These are phyloP conservation scores for Claviceps africana DNA, from an alignment of 2,329 filamentous ascomycete species.

Conservation along the genomic window DNA sequence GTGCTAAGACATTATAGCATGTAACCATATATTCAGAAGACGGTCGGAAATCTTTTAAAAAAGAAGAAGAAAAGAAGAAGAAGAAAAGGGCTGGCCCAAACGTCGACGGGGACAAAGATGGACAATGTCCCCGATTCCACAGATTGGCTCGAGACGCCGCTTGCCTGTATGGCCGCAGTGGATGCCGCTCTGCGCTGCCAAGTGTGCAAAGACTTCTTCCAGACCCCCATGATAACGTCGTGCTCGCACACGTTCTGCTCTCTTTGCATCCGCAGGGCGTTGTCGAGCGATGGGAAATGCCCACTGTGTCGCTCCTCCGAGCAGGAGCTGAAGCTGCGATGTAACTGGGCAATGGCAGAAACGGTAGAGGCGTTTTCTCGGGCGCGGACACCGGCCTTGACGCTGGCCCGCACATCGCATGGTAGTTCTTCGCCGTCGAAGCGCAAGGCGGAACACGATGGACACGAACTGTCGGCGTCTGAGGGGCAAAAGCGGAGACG, in stretches of 20 bases:
- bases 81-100: conserved; percentile 7
- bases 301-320: conserved; percentile 67
- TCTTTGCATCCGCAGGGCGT: conserved; percentile 76
- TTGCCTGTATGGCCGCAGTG: conserved; percentile 52
- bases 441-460: conserved; percentile 30
- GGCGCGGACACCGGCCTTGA: conserved; percentile 47
- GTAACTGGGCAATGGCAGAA: conserved; percentile 76
- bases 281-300: conserved; percentile 74
- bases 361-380: conserved; percentile 64
- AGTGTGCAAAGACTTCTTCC: conserved; percentile 96
- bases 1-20: background rate
- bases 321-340: conserved; percentile 71
- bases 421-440: conserved; percentile 27
- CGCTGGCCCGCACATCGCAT: conserved; percentile 38
- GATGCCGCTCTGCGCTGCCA: conserved; percentile 85
- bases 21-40: background rate
- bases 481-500: conserved; percentile 34
- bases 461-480: conserved; percentile 12
- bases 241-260: conserved; percentile 97
- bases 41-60: background rate
- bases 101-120: conserved; percentile 12
- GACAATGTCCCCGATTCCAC: conserved; percentile 57
- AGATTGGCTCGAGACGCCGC: conserved; percentile 63
- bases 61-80: too few species aligned
- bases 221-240: conserved; percentile 85